Conservation (phyloP, 192 early-diverging fungal genomes). For the Anaeromyces robustus region DNA sequence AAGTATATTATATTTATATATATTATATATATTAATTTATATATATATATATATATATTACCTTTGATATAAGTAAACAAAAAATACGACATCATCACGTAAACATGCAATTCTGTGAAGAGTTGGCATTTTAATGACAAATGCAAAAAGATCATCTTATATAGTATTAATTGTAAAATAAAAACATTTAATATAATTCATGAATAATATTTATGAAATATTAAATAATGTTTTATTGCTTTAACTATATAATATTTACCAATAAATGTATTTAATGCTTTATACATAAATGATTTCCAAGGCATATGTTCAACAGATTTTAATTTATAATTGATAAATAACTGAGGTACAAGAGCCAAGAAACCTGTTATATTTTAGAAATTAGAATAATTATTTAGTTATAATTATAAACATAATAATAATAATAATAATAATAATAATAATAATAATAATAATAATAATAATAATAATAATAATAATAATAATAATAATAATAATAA, state of each 20-base stretch:
- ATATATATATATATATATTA: not conserved
- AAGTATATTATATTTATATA: too few species aligned
- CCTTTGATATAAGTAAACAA: constrained; percentile 66
- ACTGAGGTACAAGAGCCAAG: constrained; percentile 64
- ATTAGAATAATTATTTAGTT: too few species aligned
- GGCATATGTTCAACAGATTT: constrained; percentile 83
- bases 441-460: too few species aligned
- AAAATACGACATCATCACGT: constrained; percentile 73
- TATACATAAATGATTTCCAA: constrained; percentile 87
- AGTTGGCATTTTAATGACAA: constrained; percentile 86
- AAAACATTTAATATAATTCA: too few species aligned
- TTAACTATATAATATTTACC: constrained; percentile 5
- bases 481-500: too few species aligned
- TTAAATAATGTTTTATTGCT: too few species aligned
- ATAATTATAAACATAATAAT: too few species aligned
- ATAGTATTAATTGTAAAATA: too few species aligned
- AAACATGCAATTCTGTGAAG: constrained; percentile 70
- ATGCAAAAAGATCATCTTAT: constrained; percentile 81
- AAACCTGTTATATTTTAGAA: constrained; percentile 23
- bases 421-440: too few species aligned
- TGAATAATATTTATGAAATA: too few species aligned
- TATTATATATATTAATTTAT: too few species aligned
- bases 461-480: too few species aligned
- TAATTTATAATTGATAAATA: constrained; percentile 85
- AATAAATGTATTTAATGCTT: constrained; percentile 46